These are phyloP conservation scores for Nemania bipapillata DNA, from an alignment of 2,329 filamentous ascomycete genomes.

Conservation along the genomic window DNA sequence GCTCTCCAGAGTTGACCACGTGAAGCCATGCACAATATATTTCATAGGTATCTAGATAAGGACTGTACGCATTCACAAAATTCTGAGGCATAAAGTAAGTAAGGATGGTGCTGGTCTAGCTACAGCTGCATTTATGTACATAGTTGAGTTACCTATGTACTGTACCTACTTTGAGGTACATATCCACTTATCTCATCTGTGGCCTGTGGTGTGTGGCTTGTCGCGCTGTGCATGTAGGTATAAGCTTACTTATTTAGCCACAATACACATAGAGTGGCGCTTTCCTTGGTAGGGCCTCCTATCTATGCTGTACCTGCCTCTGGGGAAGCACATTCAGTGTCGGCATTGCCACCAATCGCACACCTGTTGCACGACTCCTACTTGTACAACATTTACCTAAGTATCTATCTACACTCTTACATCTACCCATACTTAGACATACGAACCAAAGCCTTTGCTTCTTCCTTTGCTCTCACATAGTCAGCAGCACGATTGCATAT, in stretches of 20 bases:
- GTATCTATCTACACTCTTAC: background rate
- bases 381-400: too few species aligned
- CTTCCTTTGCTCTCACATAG: background rate
- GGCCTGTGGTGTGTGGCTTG: too few species aligned
- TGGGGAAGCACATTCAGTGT: slow-evolving; percentile 14
- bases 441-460: background rate
- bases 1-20: background rate
- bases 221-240: too few species aligned
- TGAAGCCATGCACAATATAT: background rate
- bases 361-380: background rate
- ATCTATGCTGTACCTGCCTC: background rate
- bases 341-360: slow-evolving; percentile 14
- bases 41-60: background rate
- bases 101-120: too few species aligned
- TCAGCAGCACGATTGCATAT: background rate
- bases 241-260: background rate
- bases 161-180: background rate
- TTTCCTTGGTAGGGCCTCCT: background rate
- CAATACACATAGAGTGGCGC: too few species aligned
- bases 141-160: too few species aligned
- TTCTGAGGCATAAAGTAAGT: too few species aligned
- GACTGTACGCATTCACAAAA: too few species aligned
- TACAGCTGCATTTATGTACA: too few species aligned
- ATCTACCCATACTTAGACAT: background rate
- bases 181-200: background rate